Conservation (phyloP, 2,329 filamentous ascomycete species). For the Helotiales sp. region DNA sequence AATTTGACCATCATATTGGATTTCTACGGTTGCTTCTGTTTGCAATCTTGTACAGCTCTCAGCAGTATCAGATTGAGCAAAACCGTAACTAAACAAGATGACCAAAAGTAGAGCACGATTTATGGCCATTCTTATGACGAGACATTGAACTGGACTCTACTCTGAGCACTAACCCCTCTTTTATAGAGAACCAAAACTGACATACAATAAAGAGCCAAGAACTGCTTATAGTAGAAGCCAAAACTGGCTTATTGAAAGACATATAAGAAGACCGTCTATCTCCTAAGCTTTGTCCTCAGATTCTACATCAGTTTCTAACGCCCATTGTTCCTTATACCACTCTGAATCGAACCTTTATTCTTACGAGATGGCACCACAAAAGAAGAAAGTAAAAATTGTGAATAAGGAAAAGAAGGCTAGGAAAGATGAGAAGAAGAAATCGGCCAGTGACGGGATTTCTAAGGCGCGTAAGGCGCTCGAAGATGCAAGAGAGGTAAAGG, state of each 20-base stretch:
- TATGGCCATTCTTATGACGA: conserved; percentile 20
- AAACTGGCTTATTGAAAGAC: conserved; percentile 11
- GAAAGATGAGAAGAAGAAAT: too few relatives aligned
- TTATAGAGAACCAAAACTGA: conserved; percentile 26
- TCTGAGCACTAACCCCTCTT: not conserved
- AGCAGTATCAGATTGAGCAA: conserved; percentile 18
- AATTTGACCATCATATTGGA: conserved; percentile 26
- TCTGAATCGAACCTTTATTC: too few relatives aligned
- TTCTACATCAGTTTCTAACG: too few relatives aligned
- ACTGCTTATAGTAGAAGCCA: conserved; percentile 17
- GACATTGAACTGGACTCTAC: conserved; percentile 10
- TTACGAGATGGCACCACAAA: too few relatives aligned
- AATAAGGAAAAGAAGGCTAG: too few relatives aligned
- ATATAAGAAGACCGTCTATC: too few relatives aligned
- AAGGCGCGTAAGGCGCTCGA: too few relatives aligned
- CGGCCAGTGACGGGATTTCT: too few relatives aligned
- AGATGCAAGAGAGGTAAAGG: too few relatives aligned
- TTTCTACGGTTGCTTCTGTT: conserved; percentile 28
- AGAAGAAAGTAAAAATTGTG: too few relatives aligned
- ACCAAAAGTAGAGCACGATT: conserved; percentile 20
- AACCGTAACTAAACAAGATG: conserved; percentile 23
- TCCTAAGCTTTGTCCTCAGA: too few relatives aligned
- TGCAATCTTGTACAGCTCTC: conserved; percentile 20
- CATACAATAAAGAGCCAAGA: conserved; percentile 17
- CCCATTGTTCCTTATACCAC: too few relatives aligned